Evolutionary conservation across 441 rosid genomes (phyloP), one percentile per base, ranked within the genome.

Genomic region (Kokia cookei): DNA sequence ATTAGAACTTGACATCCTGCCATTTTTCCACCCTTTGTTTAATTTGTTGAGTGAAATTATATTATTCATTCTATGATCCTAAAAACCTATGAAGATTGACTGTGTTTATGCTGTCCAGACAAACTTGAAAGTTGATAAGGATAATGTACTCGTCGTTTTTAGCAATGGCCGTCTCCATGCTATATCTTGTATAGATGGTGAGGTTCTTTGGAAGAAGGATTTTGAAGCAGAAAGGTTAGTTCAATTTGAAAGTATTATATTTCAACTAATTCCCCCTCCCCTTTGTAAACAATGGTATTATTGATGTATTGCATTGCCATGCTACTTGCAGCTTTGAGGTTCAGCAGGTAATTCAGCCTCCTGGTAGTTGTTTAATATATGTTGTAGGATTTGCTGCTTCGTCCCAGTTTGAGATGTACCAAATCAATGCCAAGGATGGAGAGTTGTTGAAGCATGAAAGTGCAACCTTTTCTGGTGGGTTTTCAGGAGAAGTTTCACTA

Each of bases 111-210:
- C 51, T 79, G 62, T 84, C 86, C 93, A 94, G 98, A 74, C 78
- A 58, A 89, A 79, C 82, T 80, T 81, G 65, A 89, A 85, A 87
- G 84, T 78, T 82, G 94, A 88, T 74, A 92, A 87, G 89, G 97
- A 91, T 83, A 86, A 78, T 60, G 45, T 79, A 55, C 79, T 91
- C 71, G 65, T 91, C 74, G 93, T 93, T 76, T 89, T 89, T 27
- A 82, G 91, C 69, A 84, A 82, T 82, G 97, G 98, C 76, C 82
- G 84, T 77, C 89, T 96, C 74, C 90, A 87, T 84, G 97, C 97
- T 77, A 80, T 96, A 81, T 96, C 99, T 81, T 87, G 93, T 79
- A 14, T 85, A 66, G 95, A 91, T 83, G 98, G 99, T 32, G 97
- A 90, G 79, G 69, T 92, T 78, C 84, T 96, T 60, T 96, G 99